Base-by-base conservation (phyloP, 495 filamentous ascomycete species). In the Terfezia boudieri region DNA sequence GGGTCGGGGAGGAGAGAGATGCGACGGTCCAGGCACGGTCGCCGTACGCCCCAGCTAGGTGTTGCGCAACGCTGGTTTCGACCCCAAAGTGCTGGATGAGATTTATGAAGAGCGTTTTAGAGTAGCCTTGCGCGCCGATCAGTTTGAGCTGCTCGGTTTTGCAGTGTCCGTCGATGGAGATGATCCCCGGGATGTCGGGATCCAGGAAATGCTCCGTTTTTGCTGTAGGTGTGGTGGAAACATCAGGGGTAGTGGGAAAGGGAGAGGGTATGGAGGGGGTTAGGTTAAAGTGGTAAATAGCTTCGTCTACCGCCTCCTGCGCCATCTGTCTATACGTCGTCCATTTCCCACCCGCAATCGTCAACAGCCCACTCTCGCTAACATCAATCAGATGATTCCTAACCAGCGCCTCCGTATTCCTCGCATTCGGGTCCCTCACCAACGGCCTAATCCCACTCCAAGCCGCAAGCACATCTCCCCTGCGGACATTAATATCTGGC, bases 251-350 rank as follows among this genome's bases (percentile, higher is more conserved):
- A n/a, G 16, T 26, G 49, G 23, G 4, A 6, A n/a, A 6, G 16
- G 49, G 26, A 11, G 49, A 20, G 6, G 49, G 3, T 38, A 79
- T 73, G 35, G 69, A 69, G 6, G 83, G 69, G 52, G 74, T 71
- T n/a, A 95, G 78, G 38, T 73, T 69, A 68, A 94, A 98, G 22
- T 73, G 69, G 37, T 75, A 72, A 65, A 98, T 75, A 16, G 89
- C 89, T 58, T 87, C 83, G 61, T 98, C 89, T 36, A 98, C 90
- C 53, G 83, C 81, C 66, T 98, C 89, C 70, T 98, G 89, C 37
- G 90, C 86, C 90, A 98, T 98, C 65, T 98, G 87, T 36, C 90
- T 82, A 69, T 98, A 98, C 6, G 90, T 98, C 4, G 90, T 98
- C 90, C 90, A 98, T 70, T 96, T 96, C 20, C 90, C 90, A 57